Conservation (phyloP, 73 alveolate species). For the Paramecium bursaria region DNA sequence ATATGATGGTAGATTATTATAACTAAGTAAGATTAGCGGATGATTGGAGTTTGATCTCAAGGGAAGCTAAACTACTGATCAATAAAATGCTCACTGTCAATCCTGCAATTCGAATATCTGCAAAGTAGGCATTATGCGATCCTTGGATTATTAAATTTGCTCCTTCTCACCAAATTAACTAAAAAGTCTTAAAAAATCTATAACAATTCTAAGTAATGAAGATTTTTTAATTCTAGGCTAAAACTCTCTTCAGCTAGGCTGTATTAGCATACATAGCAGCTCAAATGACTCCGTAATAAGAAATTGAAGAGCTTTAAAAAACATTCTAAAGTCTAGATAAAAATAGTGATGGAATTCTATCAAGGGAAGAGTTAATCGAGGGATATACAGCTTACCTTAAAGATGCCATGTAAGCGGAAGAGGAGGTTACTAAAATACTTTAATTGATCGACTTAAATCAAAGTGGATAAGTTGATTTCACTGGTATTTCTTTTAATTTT, state of each 20-base stretch:
- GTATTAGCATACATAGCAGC: conserved; percentile 62
- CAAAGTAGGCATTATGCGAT: conserved; percentile 79
- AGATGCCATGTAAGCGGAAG: conserved; percentile 37
- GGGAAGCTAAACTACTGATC: conserved; percentile 79
- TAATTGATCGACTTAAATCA: conserved; percentile 36
- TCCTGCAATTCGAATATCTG: conserved; percentile 72
- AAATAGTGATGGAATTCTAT: conserved; percentile 85
- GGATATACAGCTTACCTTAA: conserved; percentile 71
- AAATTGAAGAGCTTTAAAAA: conserved; percentile 68
- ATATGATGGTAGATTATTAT: conserved; percentile 51
- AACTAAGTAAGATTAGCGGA: conserved; percentile 33
- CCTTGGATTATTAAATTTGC: conserved; percentile 71
- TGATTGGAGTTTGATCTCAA: conserved; percentile 68
- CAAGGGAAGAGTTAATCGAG: conserved; percentile 79
- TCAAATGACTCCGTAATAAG: conserved; percentile 68
- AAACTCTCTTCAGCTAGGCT: conserved; percentile 61
- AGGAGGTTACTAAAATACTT: conserved; percentile 21
- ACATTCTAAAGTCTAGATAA: conserved; percentile 79
- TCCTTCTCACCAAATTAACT: not conserved
- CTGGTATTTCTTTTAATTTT: not conserved
- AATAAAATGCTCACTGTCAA: conserved; percentile 75
- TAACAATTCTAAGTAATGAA: conserved; percentile 38
- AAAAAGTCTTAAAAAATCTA: conserved; percentile 54
- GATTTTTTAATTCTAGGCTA: conserved; percentile 50
- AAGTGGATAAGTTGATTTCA: conserved; percentile 58